A percentile compares a stretch with the other conserved stretches of the same genome.
These are phyloP conservation scores for Pyracantha coccinea DNA, from an alignment of 331 rosid species.

Conservation along the genomic window DNA sequence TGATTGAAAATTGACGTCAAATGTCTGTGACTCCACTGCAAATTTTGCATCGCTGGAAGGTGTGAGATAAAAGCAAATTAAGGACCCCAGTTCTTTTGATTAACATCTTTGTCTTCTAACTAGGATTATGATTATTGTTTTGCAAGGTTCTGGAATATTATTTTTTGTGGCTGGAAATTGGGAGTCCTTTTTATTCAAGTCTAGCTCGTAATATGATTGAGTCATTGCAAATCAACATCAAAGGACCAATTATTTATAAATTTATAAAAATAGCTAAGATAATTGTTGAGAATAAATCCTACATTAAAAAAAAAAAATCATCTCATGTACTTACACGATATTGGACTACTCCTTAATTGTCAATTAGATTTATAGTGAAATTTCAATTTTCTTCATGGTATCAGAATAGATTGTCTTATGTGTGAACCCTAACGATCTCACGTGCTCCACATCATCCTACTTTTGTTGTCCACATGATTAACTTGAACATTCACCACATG, in stretches of 20 bases:
- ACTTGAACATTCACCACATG: no score
- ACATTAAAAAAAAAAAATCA: no score
- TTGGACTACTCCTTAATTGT: no score
- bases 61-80: conserved; percentile 19
- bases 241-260: not conserved
- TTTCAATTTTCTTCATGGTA: no score
- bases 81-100: conserved; percentile 44
- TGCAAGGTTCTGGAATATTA: conserved; percentile 4
- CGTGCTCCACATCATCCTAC: no score
- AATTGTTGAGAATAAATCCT: no score
- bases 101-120: conserved; percentile 17
- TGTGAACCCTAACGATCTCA: no score
- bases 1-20: conserved; percentile 20
- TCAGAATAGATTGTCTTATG: no score
- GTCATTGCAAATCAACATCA: conserved; percentile 8
- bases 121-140: not conserved
- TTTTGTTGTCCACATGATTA: no score
- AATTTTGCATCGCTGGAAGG: conserved; percentile 40
- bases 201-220: conserved; percentile 10
- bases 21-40: conserved; percentile 34
- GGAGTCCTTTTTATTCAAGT: not conserved
- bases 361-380: no score
- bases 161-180: conserved; percentile 29
- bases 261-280: no score
- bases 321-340: no score